These are phyloP conservation scores for Podaxis carcinomalis DNA, from an alignment of 768 basidiomycete genomes.

Conservation along the genomic window DNA sequence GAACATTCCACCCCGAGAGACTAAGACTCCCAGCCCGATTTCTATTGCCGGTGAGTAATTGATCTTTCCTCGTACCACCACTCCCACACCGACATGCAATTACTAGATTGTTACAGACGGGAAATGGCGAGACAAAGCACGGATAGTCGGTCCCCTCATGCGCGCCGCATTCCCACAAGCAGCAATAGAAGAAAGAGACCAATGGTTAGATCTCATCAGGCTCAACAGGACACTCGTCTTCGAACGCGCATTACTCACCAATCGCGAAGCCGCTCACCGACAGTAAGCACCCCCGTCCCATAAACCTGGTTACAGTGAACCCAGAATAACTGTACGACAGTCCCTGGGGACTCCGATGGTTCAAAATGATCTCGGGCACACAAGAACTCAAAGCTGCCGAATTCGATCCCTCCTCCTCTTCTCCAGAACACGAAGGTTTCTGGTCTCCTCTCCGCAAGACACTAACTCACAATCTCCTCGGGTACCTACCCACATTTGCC, in stretches of 20 bases:
- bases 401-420: neutral
- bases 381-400: slow-evolving; percentile 24
- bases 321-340: slow-evolving; percentile 15
- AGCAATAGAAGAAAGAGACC: slow-evolving; percentile 50
- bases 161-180: slow-evolving; percentile 59
- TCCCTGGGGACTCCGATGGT: slow-evolving; percentile 23
- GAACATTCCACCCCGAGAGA: slow-evolving; percentile 8
- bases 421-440: slow-evolving; percentile 17
- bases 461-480: slow-evolving; percentile 27
- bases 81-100: neutral
- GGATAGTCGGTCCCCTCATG: slow-evolving; percentile 60
- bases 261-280: slow-evolving; percentile 57
- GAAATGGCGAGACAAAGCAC: slow-evolving; percentile 58
- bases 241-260: slow-evolving; percentile 55
- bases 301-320: neutral
- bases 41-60: slow-evolving; percentile 18
- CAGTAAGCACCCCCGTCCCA: slow-evolving; percentile 22
- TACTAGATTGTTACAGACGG: slow-evolving; percentile 19
- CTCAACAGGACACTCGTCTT: slow-evolving; percentile 51
- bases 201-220: slow-evolving; percentile 58
- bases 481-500: slow-evolving; percentile 21
- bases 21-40: slow-evolving; percentile 28
- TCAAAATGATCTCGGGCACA: slow-evolving; percentile 32
- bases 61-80: slow-evolving; percentile 2
- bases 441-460: slow-evolving; percentile 32